These are phyloP conservation scores for Tilletiaria anomala DNA, from an alignment of 1,284 basidiomycete genomes.

Conservation along the genomic window DNA sequence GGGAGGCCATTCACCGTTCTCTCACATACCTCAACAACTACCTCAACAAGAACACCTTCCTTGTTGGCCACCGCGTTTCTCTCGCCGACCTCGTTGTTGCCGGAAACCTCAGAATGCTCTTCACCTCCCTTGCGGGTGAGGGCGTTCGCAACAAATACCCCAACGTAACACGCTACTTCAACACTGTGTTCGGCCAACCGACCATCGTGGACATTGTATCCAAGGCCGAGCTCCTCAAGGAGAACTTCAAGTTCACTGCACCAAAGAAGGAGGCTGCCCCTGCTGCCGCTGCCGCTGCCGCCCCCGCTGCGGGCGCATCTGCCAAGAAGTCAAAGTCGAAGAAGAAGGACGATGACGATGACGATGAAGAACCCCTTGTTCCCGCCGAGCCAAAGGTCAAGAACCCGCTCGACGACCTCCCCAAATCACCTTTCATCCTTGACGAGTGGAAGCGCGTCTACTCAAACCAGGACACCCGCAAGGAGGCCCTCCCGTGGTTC, in stretches of 20 bases:
- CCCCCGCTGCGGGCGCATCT: conserved; percentile 1
- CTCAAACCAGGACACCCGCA: conserved; percentile 79
- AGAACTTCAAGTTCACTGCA: conserved; percentile 56
- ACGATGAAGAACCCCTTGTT: conserved; percentile 43
- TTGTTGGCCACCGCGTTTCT: conserved; percentile 85
- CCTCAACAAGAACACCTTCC: conserved; percentile 68
- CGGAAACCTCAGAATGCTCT: conserved; percentile 29
- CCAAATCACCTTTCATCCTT: conserved; percentile 81
- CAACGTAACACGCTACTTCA: conserved; percentile 63
- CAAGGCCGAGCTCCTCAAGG: conserved; percentile 53
- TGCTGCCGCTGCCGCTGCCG: conserved; percentile 4
- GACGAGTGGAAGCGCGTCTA: conserved; percentile 97
- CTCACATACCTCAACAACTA: conserved; percentile 58
- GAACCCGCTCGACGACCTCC: conserved; percentile 83
- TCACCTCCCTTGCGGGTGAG: conserved; percentile 13
- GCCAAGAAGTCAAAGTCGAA: conserved; percentile 9
- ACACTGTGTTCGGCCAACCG: conserved; percentile 57
- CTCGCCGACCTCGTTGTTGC: conserved; percentile 72
- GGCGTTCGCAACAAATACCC: conserved; percentile 42
- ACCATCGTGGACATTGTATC: conserved; percentile 20
- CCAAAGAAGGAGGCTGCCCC: conserved; percentile 51
- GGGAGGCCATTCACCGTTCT: conserved; percentile 41
- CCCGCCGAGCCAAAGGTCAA: conserved; percentile 58
- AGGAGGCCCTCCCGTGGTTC: conserved; percentile 30
- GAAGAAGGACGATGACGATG: conserved; percentile 50